Evolutionary conservation across 177 flowering plant genomes (phyloP).

Genomic region (Telopea speciosissima): DNA sequence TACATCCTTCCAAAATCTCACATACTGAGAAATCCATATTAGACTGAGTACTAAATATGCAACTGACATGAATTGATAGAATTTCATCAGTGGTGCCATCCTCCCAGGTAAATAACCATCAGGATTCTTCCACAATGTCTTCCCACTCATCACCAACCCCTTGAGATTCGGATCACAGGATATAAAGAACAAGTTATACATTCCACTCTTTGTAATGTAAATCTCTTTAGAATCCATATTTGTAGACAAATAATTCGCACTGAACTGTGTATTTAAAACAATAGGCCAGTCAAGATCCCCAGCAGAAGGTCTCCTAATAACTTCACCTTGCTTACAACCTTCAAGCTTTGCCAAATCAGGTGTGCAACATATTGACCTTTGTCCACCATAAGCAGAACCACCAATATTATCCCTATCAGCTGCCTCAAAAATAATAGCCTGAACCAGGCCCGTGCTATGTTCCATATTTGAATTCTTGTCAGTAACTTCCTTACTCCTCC

Average conservation of each 20-base stretch:
- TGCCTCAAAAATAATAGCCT: slow-evolving; percentile 81
- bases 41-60: slow-evolving; percentile 61
- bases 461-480: slow-evolving; percentile 37
- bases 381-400: slow-evolving; percentile 96
- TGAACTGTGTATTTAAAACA: slow-evolving; percentile 51
- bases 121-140: slow-evolving; percentile 88
- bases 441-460: slow-evolving; percentile 57
- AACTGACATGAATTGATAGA: slow-evolving; percentile 62
- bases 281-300: slow-evolving; percentile 61
- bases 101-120: slow-evolving; percentile 91
- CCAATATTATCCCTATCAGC: slow-evolving; percentile 92
- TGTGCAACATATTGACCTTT: slow-evolving; percentile 88
- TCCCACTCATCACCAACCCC: slow-evolving; percentile 69
- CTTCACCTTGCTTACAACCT: slow-evolving; percentile 91
- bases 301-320: slow-evolving; percentile 70
- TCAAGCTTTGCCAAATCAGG: slow-evolving; percentile 92
- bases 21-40: slow-evolving; percentile 72
- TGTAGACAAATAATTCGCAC: slow-evolving; percentile 36
- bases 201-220: slow-evolving; percentile 69
- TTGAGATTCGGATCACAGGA: slow-evolving; percentile 84
- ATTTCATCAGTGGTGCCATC: slow-evolving; percentile 83
- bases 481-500: slow-evolving; percentile 69
- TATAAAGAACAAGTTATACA: slow-evolving; percentile 88
- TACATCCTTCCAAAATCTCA: slow-evolving; percentile 72
- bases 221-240: slow-evolving; percentile 40